phyloP scores from a whole-genome alignment of 768 basidiomycete genomes.

The Lactifluus pinguis region DNA sequence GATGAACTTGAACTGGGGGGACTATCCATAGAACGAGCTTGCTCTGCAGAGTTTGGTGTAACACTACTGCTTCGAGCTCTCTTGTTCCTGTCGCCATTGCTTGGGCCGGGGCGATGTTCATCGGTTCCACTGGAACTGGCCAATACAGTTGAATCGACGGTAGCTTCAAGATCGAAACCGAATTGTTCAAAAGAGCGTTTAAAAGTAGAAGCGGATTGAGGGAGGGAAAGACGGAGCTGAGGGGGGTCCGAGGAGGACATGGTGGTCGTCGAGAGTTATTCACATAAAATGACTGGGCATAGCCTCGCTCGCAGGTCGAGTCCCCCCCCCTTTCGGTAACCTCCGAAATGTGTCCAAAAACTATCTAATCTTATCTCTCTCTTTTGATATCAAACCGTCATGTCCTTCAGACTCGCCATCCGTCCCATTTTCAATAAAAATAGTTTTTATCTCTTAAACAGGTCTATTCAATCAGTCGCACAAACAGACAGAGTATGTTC shows the following conservation, averaged over 20 bases:
- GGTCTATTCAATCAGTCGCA: conserved; percentile 50
- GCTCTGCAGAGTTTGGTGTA: conserved; percentile 9
- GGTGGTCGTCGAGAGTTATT: conserved; percentile 18
- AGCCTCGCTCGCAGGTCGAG: not conserved
- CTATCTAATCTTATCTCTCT: not conserved
- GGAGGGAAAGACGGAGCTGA: conserved; percentile 44
- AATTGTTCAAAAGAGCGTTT: conserved; percentile 53
- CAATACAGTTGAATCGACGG: conserved; percentile 23
- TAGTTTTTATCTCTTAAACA: conserved; percentile 4
- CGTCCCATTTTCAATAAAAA: conserved; percentile 28
- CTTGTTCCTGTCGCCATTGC: conserved; percentile 16
- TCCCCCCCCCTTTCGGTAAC: not conserved
- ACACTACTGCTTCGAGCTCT: conserved; percentile 16
- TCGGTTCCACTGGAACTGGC: conserved; percentile 24
- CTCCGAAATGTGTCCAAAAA: not conserved
- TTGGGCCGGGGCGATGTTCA: conserved; percentile 17
- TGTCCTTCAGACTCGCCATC: conserved; percentile 37
- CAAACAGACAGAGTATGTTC: conserved; percentile 65
- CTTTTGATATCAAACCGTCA: not conserved
- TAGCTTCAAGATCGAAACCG: conserved; percentile 47
- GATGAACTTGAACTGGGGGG: conserved; percentile 9
- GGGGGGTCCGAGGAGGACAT: conserved; percentile 33
- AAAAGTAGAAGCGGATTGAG: conserved; percentile 44
- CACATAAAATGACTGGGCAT: not conserved
- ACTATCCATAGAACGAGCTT: conserved; percentile 4